Evolutionary conservation across 225 moss, liverwort and hornwort species (phyloP).

Genomic region (Physcomitrium patens): DNA sequence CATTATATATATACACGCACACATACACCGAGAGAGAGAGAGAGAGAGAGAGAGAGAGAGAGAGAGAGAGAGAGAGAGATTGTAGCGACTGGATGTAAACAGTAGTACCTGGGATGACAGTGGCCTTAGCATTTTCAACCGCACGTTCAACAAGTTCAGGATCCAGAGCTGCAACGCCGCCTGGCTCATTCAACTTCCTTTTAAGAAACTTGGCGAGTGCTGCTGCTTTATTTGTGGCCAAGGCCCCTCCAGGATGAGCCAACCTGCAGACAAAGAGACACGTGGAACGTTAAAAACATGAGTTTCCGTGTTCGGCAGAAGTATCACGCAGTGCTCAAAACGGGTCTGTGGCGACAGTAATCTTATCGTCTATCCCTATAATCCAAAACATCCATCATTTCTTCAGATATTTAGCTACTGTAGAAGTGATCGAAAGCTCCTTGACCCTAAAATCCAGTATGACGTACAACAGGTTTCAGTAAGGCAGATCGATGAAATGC

Average conservation of each 20-base stretch:
- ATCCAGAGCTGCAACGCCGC: slow-evolving; percentile 77
- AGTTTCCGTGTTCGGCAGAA: not conserved
- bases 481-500: not conserved
- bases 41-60: not conserved
- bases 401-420: not conserved
- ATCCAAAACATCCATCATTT: slow-evolving; percentile 11
- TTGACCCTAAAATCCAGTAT: slow-evolving; percentile 3
- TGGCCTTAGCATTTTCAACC: slow-evolving; percentile 81
- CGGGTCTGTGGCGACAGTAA: not conserved
- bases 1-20: too few species aligned
- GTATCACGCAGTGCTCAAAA: slow-evolving; percentile 17
- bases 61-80: not conserved
- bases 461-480: not conserved
- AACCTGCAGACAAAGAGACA: slow-evolving; percentile 48
- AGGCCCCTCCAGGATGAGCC: slow-evolving; percentile 94
- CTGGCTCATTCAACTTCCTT: slow-evolving; percentile 78
- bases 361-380: slow-evolving; percentile 23
- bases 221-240: slow-evolving; percentile 96
- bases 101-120: slow-evolving; percentile 61
- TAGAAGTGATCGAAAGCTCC: slow-evolving; percentile 3
- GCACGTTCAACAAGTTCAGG: slow-evolving; percentile 90
- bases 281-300: slow-evolving; percentile 5
- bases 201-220: slow-evolving; percentile 91
- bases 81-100: not conserved
- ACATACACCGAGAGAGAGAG: not conserved